Evolutionary conservation across 768 basidiomycete species (phyloP).

Genomic region (Trametes villosa): DNA sequence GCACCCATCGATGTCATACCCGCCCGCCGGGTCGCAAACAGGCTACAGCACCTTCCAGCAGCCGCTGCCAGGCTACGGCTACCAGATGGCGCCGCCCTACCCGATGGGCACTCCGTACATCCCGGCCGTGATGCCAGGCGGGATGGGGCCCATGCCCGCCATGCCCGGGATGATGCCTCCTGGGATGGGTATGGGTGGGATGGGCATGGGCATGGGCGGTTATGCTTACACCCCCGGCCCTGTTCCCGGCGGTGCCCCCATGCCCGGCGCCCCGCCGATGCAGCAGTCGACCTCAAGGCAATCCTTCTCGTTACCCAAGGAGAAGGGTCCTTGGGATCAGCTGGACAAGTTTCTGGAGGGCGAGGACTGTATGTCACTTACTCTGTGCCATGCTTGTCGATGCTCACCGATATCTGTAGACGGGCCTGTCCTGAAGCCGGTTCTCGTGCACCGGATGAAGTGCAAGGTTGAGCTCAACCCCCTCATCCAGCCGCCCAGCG

Average conservation of each 20-base stretch:
- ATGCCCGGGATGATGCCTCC: constrained; percentile 29
- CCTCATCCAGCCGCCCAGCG: constrained; percentile 51
- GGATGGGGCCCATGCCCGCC: constrained; percentile 9
- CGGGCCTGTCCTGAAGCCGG: constrained; percentile 71
- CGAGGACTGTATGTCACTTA: constrained; percentile 43
- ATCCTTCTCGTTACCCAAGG: constrained; percentile 4
- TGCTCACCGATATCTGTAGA: constrained; percentile 43
- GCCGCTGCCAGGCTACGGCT: constrained; percentile 13
- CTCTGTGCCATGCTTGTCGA: neutral
- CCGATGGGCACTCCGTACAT: constrained; percentile 19
- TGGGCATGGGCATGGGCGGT: too few relatives aligned
- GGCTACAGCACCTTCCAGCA: constrained; percentile 18
- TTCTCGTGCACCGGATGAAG: constrained; percentile 53
- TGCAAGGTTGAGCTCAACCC: constrained; percentile 62
- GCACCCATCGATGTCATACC: constrained; percentile 20
- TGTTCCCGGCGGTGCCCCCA: constrained; percentile 1
- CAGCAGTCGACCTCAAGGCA: constrained; percentile 23
- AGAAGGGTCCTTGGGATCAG: constrained; percentile 29
- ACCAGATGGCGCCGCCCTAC: constrained; percentile 9
- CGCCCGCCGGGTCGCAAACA: constrained; percentile 12
- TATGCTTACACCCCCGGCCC: constrained; percentile 16
- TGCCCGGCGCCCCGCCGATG: constrained; percentile 15
- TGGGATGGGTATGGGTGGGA: neutral
- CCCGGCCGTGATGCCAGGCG: constrained; percentile 17
- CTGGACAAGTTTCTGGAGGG: constrained; percentile 46